Conservation (phyloP, 768 basidiomycete species). For the Melanogaster broomeanus region DNA sequence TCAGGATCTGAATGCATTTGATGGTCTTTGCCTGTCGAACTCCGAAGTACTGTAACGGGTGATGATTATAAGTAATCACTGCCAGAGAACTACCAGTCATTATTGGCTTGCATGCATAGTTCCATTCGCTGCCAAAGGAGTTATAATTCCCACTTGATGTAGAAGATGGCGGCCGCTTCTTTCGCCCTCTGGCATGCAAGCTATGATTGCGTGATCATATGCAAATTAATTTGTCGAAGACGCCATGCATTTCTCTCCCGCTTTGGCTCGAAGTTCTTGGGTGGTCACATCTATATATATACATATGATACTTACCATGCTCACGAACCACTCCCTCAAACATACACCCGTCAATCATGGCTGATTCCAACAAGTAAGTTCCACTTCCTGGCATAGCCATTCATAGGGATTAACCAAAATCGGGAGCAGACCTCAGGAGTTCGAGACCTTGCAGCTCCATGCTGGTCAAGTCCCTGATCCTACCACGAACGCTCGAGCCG, state of each 20-base stretch:
- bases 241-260: not conserved
- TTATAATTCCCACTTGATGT: not conserved
- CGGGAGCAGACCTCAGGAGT: slow-evolving; percentile 42
- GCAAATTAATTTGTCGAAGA: not conserved
- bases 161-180: not conserved
- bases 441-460: slow-evolving; percentile 65
- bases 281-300: slow-evolving; percentile 1
- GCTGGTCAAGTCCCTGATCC: slow-evolving; percentile 57
- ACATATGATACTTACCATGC: not conserved
- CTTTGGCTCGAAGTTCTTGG: not conserved
- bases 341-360: slow-evolving; percentile 17
- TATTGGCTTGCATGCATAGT: no score
- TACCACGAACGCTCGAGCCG: slow-evolving; percentile 58
- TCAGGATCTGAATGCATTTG: no score
- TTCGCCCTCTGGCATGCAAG: not conserved
- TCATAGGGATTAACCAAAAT: not conserved
- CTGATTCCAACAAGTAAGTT: slow-evolving; percentile 24
- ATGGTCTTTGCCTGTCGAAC: no score
- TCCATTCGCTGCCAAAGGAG: no score
- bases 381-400: not conserved
- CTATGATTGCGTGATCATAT: slow-evolving; percentile 12
- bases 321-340: not conserved
- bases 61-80: no score
- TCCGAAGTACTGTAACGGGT: no score
- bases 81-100: no score